Base-by-base conservation (phyloP, 352 stramenopile species). In the Phytophthora chlamydospora region DNA sequence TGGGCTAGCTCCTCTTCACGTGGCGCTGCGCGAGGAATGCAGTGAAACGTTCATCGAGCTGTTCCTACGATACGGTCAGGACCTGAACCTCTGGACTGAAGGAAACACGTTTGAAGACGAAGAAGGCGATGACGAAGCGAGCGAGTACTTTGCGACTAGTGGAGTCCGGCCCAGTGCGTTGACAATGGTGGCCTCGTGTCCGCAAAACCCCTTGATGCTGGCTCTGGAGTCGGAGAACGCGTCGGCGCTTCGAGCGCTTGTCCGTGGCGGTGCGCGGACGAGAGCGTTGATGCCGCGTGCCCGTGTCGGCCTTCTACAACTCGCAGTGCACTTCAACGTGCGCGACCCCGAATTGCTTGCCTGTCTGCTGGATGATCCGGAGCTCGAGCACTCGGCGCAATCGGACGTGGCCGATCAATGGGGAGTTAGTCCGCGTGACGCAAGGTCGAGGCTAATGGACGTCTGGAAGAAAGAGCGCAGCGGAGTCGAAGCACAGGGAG, bases 31-130 rank as follows among this genome's bases (percentile, higher is more conserved):
- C 0, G 56, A 81, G 33, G 47, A 51, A 0, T 89, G 80, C 51
- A 75, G 81, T 51, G 68, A 57, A 6, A 50, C 66, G 0, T 44
- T 84, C 11, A 69, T 93, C 32, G 57, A 79, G 16, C 19, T 85
- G 2, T 86, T 91, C 40, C 48, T 73, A 17, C 68, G 69, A 35
- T 68, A 81, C 12, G 57, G 71, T 4, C 71, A 81, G 55, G 82
- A 91, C 55, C 19, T 90, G 13, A 90, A 91, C 48, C 48, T 77
- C 0, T 87, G 78, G 72, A 88, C 78, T 6, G 84, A 93, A 73
- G 73, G 71, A n/a, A 62, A 27, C n/a, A 33, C 29, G 4, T 62
- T 56, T 24, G 40, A 71, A 68, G 64, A 40, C 29, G 56, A 54
- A 7, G 32, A 48, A 17, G 39, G 24, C 45, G 40, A 44, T 17